Evolutionary conservation across 2,329 filamentous ascomycete species (phyloP).

Genomic region (Cadophora sp.): DNA sequence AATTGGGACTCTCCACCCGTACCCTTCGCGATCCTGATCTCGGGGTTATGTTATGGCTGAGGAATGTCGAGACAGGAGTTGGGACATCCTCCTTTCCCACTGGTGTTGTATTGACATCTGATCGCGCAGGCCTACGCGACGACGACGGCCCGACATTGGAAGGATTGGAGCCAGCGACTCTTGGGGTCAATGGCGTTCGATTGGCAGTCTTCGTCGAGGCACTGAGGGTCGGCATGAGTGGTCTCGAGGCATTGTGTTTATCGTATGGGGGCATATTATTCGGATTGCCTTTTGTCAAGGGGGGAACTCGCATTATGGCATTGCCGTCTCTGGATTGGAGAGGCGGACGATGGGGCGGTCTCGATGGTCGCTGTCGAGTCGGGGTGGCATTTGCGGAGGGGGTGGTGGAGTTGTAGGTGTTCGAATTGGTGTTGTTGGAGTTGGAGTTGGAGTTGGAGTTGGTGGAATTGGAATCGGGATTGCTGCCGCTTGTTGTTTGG

Average conservation of each 20-base stretch:
- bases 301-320: conserved; percentile 54
- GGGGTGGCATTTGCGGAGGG: conserved; percentile 26
- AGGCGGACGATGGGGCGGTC: conserved; percentile 35
- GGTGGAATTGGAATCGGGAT: neutral
- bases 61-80: conserved; percentile 60
- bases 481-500: conserved; percentile 18
- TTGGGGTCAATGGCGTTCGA: conserved; percentile 64
- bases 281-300: conserved; percentile 31
- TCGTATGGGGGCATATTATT: conserved; percentile 55
- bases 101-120: conserved; percentile 37
- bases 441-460: conserved; percentile 25
- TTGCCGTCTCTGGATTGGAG: conserved; percentile 46
- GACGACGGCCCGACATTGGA: conserved; percentile 40
- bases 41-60: conserved; percentile 77
- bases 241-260: conserved; percentile 57
- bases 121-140: conserved; percentile 60
- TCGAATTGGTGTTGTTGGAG: conserved; percentile 21
- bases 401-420: neutral
- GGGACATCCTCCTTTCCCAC: conserved; percentile 55
- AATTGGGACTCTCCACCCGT: conserved; percentile 71
- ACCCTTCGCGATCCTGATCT: conserved; percentile 77
- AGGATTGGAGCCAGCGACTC: conserved; percentile 53
- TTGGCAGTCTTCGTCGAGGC: conserved; percentile 61
- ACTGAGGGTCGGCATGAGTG: conserved; percentile 73
- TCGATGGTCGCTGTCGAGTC: conserved; percentile 24